These are phyloP conservation scores for Phytophthora uliginosa DNA, from an alignment of 352 stramenopile genomes.

Conservation along the genomic window DNA sequence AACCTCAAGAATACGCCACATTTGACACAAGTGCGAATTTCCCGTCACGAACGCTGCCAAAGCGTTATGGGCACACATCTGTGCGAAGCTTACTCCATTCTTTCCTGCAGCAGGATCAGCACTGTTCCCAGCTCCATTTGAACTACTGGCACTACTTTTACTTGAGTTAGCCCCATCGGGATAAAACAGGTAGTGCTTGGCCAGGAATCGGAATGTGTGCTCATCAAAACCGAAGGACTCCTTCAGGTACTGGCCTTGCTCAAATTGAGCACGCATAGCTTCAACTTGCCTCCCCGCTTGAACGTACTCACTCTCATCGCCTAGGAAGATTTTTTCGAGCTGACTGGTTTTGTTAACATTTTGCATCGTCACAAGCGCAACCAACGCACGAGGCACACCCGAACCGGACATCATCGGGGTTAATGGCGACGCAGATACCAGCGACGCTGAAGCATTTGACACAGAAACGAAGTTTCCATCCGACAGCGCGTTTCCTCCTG, in stretches of 20 bases:
- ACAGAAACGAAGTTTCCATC: constrained; percentile 49
- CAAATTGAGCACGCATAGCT: constrained; percentile 72
- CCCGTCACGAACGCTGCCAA: constrained; percentile 80
- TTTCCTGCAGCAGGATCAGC: constrained; percentile 9
- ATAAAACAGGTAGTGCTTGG: constrained; percentile 77
- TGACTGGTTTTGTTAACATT: constrained; percentile 69
- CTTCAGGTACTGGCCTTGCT: constrained; percentile 73
- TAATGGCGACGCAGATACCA: constrained; percentile 45
- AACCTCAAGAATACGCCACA: constrained; percentile 90
- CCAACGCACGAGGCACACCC: constrained; percentile 58
- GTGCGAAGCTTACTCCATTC: constrained; percentile 55
- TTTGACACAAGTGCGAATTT: constrained; percentile 82
- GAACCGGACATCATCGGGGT: constrained; percentile 50
- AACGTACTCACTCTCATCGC: constrained; percentile 69
- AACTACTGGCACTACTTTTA: constrained; percentile 6
- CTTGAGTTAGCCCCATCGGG: constrained; percentile 15
- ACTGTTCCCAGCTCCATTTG: constrained; percentile 18
- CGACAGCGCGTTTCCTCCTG: constrained; percentile 4
- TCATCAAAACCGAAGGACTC: constrained; percentile 90
- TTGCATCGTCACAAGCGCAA: constrained; percentile 82
- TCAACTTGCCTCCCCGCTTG: constrained; percentile 65
- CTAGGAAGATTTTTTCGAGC: constrained; percentile 78
- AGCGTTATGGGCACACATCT: constrained; percentile 89
- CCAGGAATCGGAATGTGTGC: constrained; percentile 86
- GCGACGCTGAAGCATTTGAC: constrained; percentile 44